Percentiles rank a stretch among this genome's conserved stretches.
Evolutionary conservation across 192 early-diverging fungal species (phyloP).

Genomic region (Coemansia sp.): DNA sequence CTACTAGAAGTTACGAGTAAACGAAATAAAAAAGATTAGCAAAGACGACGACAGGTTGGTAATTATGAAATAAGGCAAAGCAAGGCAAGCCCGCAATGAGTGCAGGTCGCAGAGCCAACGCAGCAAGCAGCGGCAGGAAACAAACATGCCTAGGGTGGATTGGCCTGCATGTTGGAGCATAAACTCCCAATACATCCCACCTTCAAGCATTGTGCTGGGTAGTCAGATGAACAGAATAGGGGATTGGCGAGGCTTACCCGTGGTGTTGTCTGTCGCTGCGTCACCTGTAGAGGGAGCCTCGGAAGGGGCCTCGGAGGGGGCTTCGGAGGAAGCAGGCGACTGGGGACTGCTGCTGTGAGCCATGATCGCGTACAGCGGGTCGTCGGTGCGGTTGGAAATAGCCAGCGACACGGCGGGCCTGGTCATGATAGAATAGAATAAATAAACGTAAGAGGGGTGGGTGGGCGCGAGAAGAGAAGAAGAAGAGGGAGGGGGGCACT

Average conservation of each 20-base stretch:
- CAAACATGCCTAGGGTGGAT: too few species aligned
- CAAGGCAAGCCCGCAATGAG: neutral
- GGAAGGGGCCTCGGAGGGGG: too few species aligned
- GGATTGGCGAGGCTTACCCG: too few species aligned
- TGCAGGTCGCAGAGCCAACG: too few species aligned
- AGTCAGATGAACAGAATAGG: too few species aligned
- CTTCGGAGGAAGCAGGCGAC: slow-evolving; percentile 7
- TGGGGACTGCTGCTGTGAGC: slow-evolving; percentile 6
- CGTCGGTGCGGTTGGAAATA: neutral
- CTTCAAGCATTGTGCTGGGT: too few species aligned
- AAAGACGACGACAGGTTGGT: neutral
- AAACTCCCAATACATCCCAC: neutral
- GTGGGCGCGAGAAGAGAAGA: too few species aligned
- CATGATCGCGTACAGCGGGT: slow-evolving; percentile 12
- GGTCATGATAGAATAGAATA: neutral
- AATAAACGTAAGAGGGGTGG: neutral
- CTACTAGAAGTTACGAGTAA: neutral
- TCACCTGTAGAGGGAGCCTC: too few species aligned
- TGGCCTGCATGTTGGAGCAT: neutral
- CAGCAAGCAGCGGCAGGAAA: too few species aligned
- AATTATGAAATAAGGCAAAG: neutral
- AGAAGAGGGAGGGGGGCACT: too few species aligned
- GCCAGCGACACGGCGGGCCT: neutral
- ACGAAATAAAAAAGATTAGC: neutral
- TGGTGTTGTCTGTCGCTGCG: neutral